A percentile compares a stretch with the other conserved stretches of the same genome.
These are phyloP conservation scores for Patellaria atrata DNA, from an alignment of 495 filamentous ascomycete genomes.

Conservation along the genomic window DNA sequence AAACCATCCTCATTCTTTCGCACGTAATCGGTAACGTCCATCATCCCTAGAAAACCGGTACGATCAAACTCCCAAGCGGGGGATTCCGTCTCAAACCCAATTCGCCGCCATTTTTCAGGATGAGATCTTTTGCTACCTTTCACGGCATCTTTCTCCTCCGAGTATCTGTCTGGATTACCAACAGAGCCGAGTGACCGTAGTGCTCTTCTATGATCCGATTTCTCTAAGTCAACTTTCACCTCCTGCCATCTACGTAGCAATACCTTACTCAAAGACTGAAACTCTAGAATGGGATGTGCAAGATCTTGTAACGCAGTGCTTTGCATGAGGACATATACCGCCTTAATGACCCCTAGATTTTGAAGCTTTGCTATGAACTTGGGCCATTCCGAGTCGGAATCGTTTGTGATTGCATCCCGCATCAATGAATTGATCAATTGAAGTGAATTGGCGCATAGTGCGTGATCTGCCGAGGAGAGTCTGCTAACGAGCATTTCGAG, in stretches of 20 bases:
- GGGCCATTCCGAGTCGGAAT: slow-evolving; percentile 70
- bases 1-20: slow-evolving; percentile 81
- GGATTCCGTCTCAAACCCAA: slow-evolving; percentile 85
- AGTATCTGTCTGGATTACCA: slow-evolving; percentile 46
- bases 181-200: slow-evolving; percentile 72
- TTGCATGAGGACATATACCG: slow-evolving; percentile 83
- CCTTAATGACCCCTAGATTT: slow-evolving; percentile 84
- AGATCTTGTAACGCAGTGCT: slow-evolving; percentile 86
- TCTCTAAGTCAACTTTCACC: slow-evolving; percentile 67
- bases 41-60: slow-evolving; percentile 86
- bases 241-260: slow-evolving; percentile 84
- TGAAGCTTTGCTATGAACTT: slow-evolving; percentile 88
- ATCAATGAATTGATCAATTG: slow-evolving; percentile 92
- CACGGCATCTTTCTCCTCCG: slow-evolving; percentile 30
- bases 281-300: slow-evolving; percentile 84
- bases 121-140: slow-evolving; percentile 52
- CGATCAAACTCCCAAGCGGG: slow-evolving; percentile 73
- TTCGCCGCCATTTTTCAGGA: slow-evolving; percentile 82
- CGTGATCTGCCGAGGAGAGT: slow-evolving; percentile 86
- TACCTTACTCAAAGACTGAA: slow-evolving; percentile 83
- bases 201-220: slow-evolving; percentile 76
- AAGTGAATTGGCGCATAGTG: slow-evolving; percentile 86
- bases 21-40: slow-evolving; percentile 92
- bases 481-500: slow-evolving; percentile 84
- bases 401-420: slow-evolving; percentile 79